These are phyloP conservation scores for Ogataea dorogensis DNA, from an alignment of 805 yeast species.

Conservation along the genomic window DNA sequence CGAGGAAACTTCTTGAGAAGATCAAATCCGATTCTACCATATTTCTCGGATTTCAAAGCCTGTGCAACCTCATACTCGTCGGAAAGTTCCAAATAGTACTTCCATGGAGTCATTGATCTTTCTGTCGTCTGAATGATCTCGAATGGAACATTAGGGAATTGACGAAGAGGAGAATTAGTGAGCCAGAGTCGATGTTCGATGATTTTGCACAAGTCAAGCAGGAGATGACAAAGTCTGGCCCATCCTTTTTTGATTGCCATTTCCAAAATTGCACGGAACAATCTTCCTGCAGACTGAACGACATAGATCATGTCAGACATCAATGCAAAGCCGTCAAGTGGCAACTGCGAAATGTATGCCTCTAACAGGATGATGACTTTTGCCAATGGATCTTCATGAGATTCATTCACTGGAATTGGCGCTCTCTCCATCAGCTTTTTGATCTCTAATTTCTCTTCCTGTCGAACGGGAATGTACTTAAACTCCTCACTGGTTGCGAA, in stretches of 20 bases:
- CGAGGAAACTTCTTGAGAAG: constrained; percentile 73
- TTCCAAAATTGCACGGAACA: constrained; percentile 82
- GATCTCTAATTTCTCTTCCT: constrained; percentile 79
- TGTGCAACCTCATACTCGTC: constrained; percentile 78
- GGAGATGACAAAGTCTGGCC: constrained; percentile 57
- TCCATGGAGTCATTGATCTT: constrained; percentile 80
- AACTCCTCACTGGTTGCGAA: constrained; percentile 87
- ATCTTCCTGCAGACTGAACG: constrained; percentile 89
- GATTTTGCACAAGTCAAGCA: constrained; percentile 72
- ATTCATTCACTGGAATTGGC: constrained; percentile 85
- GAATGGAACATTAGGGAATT: constrained; percentile 66
- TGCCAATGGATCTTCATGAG: constrained; percentile 65
- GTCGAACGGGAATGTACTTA: constrained; percentile 76
- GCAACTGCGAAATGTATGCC: constrained; percentile 75
- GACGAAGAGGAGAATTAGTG: constrained; percentile 82
- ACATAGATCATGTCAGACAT: constrained; percentile 91
- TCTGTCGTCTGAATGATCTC: constrained; percentile 76
- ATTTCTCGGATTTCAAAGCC: constrained; percentile 69
- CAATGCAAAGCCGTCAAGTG: constrained; percentile 83
- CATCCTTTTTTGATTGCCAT: constrained; percentile 68
- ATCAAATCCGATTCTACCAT: constrained; percentile 59
- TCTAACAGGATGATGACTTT: constrained; percentile 81
- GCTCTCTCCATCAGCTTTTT: constrained; percentile 64
- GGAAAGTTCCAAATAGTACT: constrained; percentile 62
- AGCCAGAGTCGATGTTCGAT: constrained; percentile 83